Base-by-base conservation (phyloP, 805 yeast genomes). In the Hanseniaspora pseudoguilliermondii region DNA sequence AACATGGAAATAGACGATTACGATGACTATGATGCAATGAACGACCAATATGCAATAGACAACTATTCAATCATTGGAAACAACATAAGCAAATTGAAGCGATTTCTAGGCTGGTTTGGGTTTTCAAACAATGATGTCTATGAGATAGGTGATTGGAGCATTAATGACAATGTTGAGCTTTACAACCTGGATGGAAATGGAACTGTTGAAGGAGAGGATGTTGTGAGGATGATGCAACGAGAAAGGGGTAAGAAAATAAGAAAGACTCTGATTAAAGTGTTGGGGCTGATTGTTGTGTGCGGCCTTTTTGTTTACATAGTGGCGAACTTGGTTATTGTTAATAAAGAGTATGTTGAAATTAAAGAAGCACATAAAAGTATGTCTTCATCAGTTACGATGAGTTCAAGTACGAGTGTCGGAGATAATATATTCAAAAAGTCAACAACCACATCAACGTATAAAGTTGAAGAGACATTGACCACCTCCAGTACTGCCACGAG, bases 1-100 rank as follows among this genome's bases (percentile, higher is more conserved):
- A 43, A 38, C 29, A 38, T 53, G 8, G 16, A 40, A 3, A 46
- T 53, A 13, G 56, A 53, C 16, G 42, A 44, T 15, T 53, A 53
- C 29, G 56, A 53, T 16, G 27, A 44, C 11, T 50, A 44, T 27
- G 47, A 44, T n/a, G 34, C 56, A 35, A 43, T 21, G 5, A 18
- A 25, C 13, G 56, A 53, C 20, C 56, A 53, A 25, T 20, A n/a
- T 38, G 48, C 39, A 6, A 44, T 53, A 8, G 56, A 53, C 34
- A 53, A 53, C 20, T 53, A 53, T 23, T 53, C 56, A 8, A 44
- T 38, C 29, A 53, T 53, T 18, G 43, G 41, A 4, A 7, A 38
- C 15, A 53, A 53, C 36, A 46, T 53, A 3, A 21, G 56, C 15
- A 25, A 27, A 13, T 23, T 53, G 16, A 53, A 53, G n/a, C 23